Conservation (phyloP, 2,329 filamentous ascomycete species). For the Lachnellula arida region DNA sequence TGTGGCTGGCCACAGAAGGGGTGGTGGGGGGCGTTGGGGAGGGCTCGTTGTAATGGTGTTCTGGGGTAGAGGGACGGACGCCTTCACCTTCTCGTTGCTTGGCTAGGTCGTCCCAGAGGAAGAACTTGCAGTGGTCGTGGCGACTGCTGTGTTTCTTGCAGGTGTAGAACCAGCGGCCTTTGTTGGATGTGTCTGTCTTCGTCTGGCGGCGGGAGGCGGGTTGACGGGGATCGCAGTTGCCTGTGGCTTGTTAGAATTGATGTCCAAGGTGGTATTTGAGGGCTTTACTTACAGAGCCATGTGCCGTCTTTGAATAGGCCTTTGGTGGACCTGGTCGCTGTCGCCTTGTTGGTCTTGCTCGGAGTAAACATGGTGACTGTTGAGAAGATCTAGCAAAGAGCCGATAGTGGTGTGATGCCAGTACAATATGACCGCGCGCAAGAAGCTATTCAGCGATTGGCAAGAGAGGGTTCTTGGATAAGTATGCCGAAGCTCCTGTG, state of each 20-base stretch:
- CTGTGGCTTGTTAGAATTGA: constrained; percentile 25
- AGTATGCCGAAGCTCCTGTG: too few species aligned
- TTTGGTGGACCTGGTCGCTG: constrained; percentile 21
- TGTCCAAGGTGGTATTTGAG: background rate
- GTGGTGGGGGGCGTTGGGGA: background rate
- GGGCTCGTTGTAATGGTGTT: background rate
- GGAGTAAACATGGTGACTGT: constrained; percentile 15
- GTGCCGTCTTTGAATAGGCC: constrained; percentile 33
- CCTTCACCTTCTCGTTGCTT: constrained; percentile 36
- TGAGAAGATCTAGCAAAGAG: background rate
- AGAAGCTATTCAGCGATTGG: too few species aligned
- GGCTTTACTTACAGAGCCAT: constrained; percentile 35
- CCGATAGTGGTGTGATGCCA: too few species aligned
- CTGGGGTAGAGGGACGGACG: background rate
- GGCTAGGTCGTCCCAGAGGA: constrained; percentile 54
- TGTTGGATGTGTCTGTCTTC: constrained; percentile 45
- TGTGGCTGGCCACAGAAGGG: background rate
- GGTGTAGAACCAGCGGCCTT: constrained; percentile 49
- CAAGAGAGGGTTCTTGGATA: too few species aligned
- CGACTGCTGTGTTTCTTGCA: constrained; percentile 41
- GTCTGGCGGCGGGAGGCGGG: constrained; percentile 46
- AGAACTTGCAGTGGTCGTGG: constrained; percentile 48
- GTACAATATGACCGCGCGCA: too few species aligned
- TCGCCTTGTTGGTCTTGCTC: constrained; percentile 7
- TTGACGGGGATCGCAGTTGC: constrained; percentile 47